Evolutionary conservation across 2,329 filamentous ascomycete genomes (phyloP), one percentile per base, ranked within the genome.

Genomic region (Thelonectria discophora): DNA sequence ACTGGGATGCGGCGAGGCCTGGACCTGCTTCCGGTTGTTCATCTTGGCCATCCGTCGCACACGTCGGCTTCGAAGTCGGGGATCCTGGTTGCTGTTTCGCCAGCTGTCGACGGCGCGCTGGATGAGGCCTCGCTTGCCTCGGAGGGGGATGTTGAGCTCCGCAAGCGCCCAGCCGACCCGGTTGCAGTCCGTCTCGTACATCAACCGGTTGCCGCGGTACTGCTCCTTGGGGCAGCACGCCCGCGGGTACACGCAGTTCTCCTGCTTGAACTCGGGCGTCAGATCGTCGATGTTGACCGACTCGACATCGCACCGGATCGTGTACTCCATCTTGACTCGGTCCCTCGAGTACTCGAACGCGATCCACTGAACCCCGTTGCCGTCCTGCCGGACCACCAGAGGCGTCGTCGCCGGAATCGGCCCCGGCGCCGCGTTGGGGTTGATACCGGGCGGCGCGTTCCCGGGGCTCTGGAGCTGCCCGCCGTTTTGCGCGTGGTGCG

Each of bases 131-230:
- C 95, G 88, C 84, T 98, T 98, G 69, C 94, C 94, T 65, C 94
- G 88, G 62, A 98, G 84, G 60, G 92, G 91, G 8, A 93, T 90
- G 77, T 99, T 99, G 55, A 99, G 81, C 74, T 98, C 91, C 2
- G 95, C 95, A 68, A 99, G 80, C 12, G 94, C 94, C 95, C 95
- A 99, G n/a, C 95, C 95, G n/a, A 99, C 95, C 0, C 93, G 93
- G 80, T 99, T 99, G 84, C 95, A 99, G 80, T 99, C 95, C 15
- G 93, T 97, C 82, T 99, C 95, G 78, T 99, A 99, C 69, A 95
- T 91, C 69, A 97, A 81, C 15, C 95, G 90, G 77, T 99, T 99
- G 63, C 95, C 95, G 62, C 94, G 90, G 82, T 99, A 99, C 75
- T 97, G 91, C 61, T 98, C 94, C 79, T 98, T 98, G 68, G 88